Percentiles rank a stretch among this genome's conserved stretches.
Conservation (phyloP, 2,329 filamentous ascomycete species). For the Zarea fungicola region DNA sequence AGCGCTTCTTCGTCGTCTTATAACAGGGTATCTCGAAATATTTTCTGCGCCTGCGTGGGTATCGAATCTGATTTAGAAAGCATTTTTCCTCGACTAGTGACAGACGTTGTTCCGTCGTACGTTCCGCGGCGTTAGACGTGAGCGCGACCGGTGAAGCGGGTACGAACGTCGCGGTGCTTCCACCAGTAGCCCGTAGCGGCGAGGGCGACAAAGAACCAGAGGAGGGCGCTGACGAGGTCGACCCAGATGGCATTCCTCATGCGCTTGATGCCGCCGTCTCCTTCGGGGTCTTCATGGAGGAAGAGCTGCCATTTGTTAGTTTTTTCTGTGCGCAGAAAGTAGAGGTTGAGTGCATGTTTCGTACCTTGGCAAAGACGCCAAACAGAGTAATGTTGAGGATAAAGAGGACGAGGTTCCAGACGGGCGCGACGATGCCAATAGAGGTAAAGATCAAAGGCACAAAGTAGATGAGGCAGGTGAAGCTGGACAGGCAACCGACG, state of each 20-base stretch:
- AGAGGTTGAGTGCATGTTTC: slow-evolving; percentile 14
- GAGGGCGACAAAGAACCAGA: slow-evolving; percentile 66
- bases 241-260: slow-evolving; percentile 90
- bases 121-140: too few species aligned
- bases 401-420: slow-evolving; percentile 67
- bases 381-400: slow-evolving; percentile 79
- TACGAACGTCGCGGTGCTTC: slow-evolving; percentile 45
- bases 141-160: slow-evolving; percentile 56
- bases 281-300: slow-evolving; percentile 62
- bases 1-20: too few species aligned
- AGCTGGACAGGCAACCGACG: slow-evolving; percentile 58
- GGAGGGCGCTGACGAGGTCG: slow-evolving; percentile 65
- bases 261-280: slow-evolving; percentile 57
- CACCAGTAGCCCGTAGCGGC: slow-evolving; percentile 56
- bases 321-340: neutral
- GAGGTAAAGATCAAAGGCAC: slow-evolving; percentile 55
- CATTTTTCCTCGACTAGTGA: too few species aligned
- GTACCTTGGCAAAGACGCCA: slow-evolving; percentile 69
- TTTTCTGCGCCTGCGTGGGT: too few species aligned
- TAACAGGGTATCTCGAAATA: too few species aligned
- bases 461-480: slow-evolving; percentile 61
- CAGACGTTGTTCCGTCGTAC: too few species aligned
- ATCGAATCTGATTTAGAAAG: too few species aligned
- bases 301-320: slow-evolving; percentile 48
- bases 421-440: slow-evolving; percentile 45